These are phyloP conservation scores for Rhexocercosporidium sp. DNA, from an alignment of 2,329 filamentous ascomycete genomes.

Conservation along the genomic window DNA sequence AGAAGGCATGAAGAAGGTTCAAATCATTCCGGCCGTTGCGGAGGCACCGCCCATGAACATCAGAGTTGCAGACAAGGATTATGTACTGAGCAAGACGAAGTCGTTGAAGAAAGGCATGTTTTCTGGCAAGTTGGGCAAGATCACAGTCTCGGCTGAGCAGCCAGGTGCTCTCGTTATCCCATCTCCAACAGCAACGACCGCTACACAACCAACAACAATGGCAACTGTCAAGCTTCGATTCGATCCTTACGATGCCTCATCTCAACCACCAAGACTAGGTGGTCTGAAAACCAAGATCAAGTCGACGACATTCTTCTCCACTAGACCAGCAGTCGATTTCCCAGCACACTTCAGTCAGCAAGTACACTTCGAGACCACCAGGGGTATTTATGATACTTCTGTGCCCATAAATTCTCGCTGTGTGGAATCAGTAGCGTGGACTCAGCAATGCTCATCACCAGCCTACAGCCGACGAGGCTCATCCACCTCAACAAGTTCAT, in stretches of 20 bases:
- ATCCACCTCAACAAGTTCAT: conserved; percentile 35
- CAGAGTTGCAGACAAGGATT: conserved; percentile 30
- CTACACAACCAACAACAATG: conserved; percentile 33
- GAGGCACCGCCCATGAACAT: conserved; percentile 42
- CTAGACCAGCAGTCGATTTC: conserved; percentile 29
- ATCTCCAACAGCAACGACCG: conserved; percentile 26
- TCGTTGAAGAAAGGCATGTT: conserved; percentile 41
- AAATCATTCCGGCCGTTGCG: conserved; percentile 36
- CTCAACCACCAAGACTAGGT: conserved; percentile 40
- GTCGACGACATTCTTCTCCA: conserved; percentile 36
- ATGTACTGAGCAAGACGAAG: conserved; percentile 38
- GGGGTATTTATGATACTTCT: conserved; percentile 35
- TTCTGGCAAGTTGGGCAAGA: conserved; percentile 42
- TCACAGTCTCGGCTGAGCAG: conserved; percentile 41
- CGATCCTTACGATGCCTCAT: conserved; percentile 36
- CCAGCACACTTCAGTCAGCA: conserved; percentile 29
- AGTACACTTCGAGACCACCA: conserved; percentile 32
- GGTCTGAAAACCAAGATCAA: conserved; percentile 41
- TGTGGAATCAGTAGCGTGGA: conserved; percentile 41
- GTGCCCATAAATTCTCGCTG: conserved; percentile 40
- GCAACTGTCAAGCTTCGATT: conserved; percentile 41
- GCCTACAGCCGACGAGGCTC: conserved; percentile 35
- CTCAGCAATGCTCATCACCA: conserved; percentile 33
- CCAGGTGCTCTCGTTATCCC: conserved; percentile 39
- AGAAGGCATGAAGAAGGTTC: conserved; percentile 35